These are phyloP conservation scores for Vickermania spadyakhi DNA, from an alignment of 208 protist species.

Conservation along the genomic window DNA sequence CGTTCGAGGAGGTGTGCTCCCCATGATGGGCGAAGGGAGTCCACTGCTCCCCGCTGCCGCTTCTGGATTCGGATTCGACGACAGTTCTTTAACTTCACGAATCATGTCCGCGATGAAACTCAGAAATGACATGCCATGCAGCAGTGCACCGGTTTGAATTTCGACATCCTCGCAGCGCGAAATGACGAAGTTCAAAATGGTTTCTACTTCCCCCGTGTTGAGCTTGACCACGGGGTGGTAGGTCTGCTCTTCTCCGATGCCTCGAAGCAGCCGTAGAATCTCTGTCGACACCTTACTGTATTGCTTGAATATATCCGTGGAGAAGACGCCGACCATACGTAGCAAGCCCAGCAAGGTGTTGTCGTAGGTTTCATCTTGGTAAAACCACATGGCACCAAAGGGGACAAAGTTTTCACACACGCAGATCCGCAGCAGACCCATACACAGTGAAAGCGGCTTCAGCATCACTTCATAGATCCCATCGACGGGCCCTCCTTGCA, in stretches of 20 bases:
- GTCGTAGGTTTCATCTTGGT: slow-evolving; percentile 80
- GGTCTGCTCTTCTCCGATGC: slow-evolving; percentile 49
- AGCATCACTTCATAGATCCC: slow-evolving; percentile 53
- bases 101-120: slow-evolving; percentile 62
- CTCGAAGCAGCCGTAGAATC: slow-evolving; percentile 56
- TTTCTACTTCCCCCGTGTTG: slow-evolving; percentile 36
- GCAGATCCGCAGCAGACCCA: slow-evolving; percentile 49
- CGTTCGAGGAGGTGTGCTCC: slow-evolving; percentile 22
- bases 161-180: slow-evolving; percentile 57
- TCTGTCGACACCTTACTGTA: slow-evolving; percentile 44
- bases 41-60: background rate
- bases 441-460: slow-evolving; percentile 68
- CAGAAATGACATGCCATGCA: slow-evolving; percentile 65
- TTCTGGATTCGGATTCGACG: slow-evolving; percentile 13
- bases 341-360: slow-evolving; percentile 48
- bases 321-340: slow-evolving; percentile 54
- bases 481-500: slow-evolving; percentile 12
- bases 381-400: slow-evolving; percentile 77
- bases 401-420: slow-evolving; percentile 62
- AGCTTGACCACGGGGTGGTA: slow-evolving; percentile 62
- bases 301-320: slow-evolving; percentile 47
- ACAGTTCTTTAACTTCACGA: slow-evolving; percentile 57
- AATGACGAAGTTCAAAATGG: slow-evolving; percentile 45
- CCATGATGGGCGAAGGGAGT: background rate
- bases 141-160: slow-evolving; percentile 35